A percentile compares a stretch with the other conserved stretches of the same genome.
Evolutionary conservation across 2,329 filamentous ascomycete species (phyloP).

Genomic region (Talaromyces pinophilus): DNA sequence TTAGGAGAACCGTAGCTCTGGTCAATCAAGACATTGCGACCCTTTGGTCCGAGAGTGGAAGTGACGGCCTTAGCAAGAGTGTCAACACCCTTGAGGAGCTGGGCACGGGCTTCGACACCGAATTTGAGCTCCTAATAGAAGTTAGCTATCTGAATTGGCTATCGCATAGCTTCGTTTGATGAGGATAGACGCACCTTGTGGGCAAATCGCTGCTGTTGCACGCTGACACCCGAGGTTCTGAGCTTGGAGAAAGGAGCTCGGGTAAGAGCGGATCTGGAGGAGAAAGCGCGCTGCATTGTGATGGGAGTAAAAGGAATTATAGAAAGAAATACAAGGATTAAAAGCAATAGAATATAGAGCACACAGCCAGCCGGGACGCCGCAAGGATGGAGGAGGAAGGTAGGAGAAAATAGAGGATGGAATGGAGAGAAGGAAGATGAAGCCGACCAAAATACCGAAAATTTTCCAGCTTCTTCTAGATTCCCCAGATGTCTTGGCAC

Average conservation of each 20-base stretch:
- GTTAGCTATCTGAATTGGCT: slow-evolving; percentile 30
- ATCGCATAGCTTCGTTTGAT: not conserved
- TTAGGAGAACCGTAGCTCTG: slow-evolving; percentile 98
- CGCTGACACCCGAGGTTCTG: slow-evolving; percentile 65
- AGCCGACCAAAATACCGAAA: slow-evolving; percentile 37
- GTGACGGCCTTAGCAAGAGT: slow-evolving; percentile 95
- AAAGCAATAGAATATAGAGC: slow-evolving; percentile 27
- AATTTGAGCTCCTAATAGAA: slow-evolving; percentile 86
- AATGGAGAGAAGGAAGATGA: slow-evolving; percentile 31
- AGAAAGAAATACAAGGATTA: slow-evolving; percentile 28
- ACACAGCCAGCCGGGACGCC: slow-evolving; percentile 39
- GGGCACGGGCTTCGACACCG: slow-evolving; percentile 86
- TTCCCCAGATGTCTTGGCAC: slow-evolving; percentile 46
- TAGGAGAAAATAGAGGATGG: slow-evolving; percentile 32
- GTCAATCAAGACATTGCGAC: slow-evolving; percentile 97
- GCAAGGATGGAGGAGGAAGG: slow-evolving; percentile 30
- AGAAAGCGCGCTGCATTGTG: slow-evolving; percentile 94
- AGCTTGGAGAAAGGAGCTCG: slow-evolving; percentile 63
- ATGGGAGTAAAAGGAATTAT: slow-evolving; percentile 24
- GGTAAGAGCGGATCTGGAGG: slow-evolving; percentile 78
- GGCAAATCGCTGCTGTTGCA: slow-evolving; percentile 92
- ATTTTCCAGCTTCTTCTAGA: slow-evolving; percentile 45
- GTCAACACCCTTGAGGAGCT: slow-evolving; percentile 90
- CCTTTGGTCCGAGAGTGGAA: slow-evolving; percentile 95
- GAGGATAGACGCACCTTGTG: slow-evolving; percentile 75